Evolutionary conservation across 208 protist species (phyloP).

Genomic region (Leishmania turanica): DNA sequence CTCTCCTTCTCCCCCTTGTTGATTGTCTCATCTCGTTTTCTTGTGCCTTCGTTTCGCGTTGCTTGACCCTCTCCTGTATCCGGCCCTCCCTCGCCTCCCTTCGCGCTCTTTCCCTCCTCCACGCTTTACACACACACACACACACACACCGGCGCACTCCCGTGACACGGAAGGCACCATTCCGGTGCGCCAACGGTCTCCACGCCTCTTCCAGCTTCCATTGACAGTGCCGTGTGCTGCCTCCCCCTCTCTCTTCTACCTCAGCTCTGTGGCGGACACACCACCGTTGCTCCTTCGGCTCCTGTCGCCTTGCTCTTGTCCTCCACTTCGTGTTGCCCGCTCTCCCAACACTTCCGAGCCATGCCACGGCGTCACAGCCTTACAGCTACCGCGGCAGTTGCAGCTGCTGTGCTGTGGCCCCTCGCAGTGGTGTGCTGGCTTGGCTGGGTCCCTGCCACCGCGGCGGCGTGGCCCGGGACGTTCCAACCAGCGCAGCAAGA

Average conservation of each 20-base stretch:
- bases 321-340: background rate
- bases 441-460: background rate
- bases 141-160: background rate
- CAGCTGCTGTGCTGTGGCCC: conserved; percentile 3
- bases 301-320: background rate
- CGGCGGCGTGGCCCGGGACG: background rate
- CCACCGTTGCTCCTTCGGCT: background rate
- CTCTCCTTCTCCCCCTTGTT: background rate
- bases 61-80: background rate
- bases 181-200: background rate
- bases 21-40: background rate
- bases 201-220: background rate
- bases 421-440: background rate
- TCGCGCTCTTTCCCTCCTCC: background rate
- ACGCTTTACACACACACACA: too few relatives aligned
- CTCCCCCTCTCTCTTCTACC: background rate
- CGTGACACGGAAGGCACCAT: background rate
- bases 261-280: background rate
- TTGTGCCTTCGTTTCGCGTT: background rate
- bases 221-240: background rate
- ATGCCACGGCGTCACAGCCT: background rate
- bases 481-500: background rate
- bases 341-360: background rate
- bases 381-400: background rate
- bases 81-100: background rate